Base-by-base conservation (phyloP, 768 basidiomycete genomes). In the Chalciporus chontae region DNA sequence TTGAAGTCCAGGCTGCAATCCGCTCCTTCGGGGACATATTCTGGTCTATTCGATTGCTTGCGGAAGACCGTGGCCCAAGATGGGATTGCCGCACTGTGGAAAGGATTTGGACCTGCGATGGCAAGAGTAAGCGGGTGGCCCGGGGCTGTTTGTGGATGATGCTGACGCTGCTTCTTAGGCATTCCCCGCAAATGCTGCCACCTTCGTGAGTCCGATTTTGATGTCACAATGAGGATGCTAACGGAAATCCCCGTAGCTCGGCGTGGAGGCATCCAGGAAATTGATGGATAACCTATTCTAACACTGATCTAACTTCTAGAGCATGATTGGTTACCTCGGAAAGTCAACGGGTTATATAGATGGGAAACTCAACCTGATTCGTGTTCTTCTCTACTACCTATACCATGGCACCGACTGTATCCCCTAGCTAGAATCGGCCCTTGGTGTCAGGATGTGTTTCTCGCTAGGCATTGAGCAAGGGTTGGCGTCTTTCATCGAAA, bases 91-190 rank as follows among this genome's bases (percentile, higher is more conserved):
- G 94, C 95, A 1, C 73, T 99, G 9, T 99, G 94, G 92, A 98
- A 89, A 70, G 96, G 96, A 9, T 91, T 99, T 65, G 94, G 91
- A 40, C 96, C 95, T 14, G 96, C 96, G 15, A 97, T 98, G 95
- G 84, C 85, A 52, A 73, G 91, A 62, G 90, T 90, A 66, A 47
- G 86, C 71, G 24, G 18, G 45, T 29, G 36, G 45, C 10, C 41
- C 24, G 27, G 31, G 17, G 31, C 37, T 34, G 1, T 24, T 48
- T 29, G n/a, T 19, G n/a, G 5, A 41, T 42, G 43, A 37, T 18
- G 40, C 39, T 55, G 13, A 60, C 37, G 4, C 10, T 34, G n/a
- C 21, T 50, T 23, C 40, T 13, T 55, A 94, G 82, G 94, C 94
- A 37, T 95, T 96, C 83, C 94, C 94, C 11, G 94, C 94, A 23